A percentile compares a stretch with the other conserved stretches of the same genome.
These are phyloP conservation scores for Metarhizium album DNA, from an alignment of 2,329 filamentous ascomycete species.

Conservation along the genomic window DNA sequence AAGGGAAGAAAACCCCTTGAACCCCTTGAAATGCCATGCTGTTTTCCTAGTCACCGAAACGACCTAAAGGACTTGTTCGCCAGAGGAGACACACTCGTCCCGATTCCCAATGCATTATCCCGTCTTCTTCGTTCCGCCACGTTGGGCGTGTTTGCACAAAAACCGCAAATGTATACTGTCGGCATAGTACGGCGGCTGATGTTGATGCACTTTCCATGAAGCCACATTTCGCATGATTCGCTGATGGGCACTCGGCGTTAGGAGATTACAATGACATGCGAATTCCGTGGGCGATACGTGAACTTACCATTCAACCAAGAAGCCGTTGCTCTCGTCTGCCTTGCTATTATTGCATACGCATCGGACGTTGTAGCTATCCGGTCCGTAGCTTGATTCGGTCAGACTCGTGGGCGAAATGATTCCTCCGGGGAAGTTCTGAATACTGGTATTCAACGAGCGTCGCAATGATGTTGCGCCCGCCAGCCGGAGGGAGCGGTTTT, in stretches of 20 bases:
- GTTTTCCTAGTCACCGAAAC: conserved; percentile 23
- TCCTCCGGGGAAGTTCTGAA: conserved; percentile 22
- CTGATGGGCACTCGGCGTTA: conserved; percentile 21
- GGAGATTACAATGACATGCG: not conserved
- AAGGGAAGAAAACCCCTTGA: not conserved
- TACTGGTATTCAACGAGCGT: conserved; percentile 22
- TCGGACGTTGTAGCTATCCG: conserved; percentile 34
- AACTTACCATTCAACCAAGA: conserved; percentile 54
- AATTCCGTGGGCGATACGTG: not conserved
- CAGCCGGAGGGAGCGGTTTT: conserved; percentile 28
- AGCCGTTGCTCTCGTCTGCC: conserved; percentile 36
- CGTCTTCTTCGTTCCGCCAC: conserved; percentile 34
- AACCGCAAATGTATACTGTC: conserved; percentile 52
- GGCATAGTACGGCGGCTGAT: conserved; percentile 46
- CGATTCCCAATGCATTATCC: conserved; percentile 27
- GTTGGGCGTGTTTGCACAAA: conserved; percentile 50
- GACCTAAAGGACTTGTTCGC: conserved; percentile 32
- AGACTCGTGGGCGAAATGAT: conserved; percentile 42
- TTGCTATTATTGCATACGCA: conserved; percentile 44
- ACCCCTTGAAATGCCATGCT: not conserved
- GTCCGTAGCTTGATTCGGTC: conserved; percentile 35
- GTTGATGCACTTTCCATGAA: conserved; percentile 53
- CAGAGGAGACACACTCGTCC: conserved; percentile 25
- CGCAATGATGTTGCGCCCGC: conserved; percentile 21
- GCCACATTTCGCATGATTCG: conserved; percentile 54